These are phyloP conservation scores for Xylariomycetidae sp. DNA, from an alignment of 2,329 filamentous ascomycete genomes.

Conservation along the genomic window DNA sequence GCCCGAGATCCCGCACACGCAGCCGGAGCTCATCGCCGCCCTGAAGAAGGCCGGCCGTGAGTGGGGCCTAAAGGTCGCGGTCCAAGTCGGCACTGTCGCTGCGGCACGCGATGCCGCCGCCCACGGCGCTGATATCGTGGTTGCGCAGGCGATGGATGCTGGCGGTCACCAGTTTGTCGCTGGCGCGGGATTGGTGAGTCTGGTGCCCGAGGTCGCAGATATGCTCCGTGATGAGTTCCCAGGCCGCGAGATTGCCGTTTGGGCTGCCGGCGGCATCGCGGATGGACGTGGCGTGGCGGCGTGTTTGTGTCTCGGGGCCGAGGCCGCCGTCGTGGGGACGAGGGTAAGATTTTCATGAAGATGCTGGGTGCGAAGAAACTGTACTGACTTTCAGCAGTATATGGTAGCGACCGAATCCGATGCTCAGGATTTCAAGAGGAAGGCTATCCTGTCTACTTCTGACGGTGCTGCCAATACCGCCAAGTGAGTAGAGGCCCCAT, in stretches of 20 bases:
- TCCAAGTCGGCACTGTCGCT: conserved; percentile 44
- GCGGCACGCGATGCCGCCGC: conserved; percentile 35
- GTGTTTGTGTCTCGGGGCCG: conserved; percentile 37
- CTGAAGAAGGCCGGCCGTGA: conserved; percentile 4
- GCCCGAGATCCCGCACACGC: conserved; percentile 20
- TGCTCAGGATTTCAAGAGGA: conserved; percentile 24
- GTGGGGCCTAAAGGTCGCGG: conserved; percentile 37
- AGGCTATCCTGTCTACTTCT: conserved; percentile 24
- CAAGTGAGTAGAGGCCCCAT: conserved; percentile 21
- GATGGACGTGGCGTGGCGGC: conserved; percentile 42
- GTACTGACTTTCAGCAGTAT: conserved; percentile 26
- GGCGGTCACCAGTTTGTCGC: conserved; percentile 44
- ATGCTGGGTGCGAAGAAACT: too few species aligned
- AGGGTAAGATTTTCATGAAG: conserved; percentile 16
- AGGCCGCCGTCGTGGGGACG: conserved; percentile 22
- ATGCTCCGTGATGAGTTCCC: conserved; percentile 19
- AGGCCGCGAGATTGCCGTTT: conserved; percentile 23
- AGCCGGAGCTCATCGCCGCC: conserved; percentile 11
- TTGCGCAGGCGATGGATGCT: conserved; percentile 47
- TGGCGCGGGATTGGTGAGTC: conserved; percentile 38
- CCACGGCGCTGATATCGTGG: conserved; percentile 38
- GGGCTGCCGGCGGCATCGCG: conserved; percentile 45
- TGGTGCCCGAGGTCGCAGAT: conserved; percentile 44
- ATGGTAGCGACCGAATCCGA: conserved; percentile 29
- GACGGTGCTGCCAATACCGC: conserved; percentile 30